These are phyloP conservation scores for Trichosporon ovoides DNA, from an alignment of 1,284 basidiomycete genomes.

Conservation along the genomic window DNA sequence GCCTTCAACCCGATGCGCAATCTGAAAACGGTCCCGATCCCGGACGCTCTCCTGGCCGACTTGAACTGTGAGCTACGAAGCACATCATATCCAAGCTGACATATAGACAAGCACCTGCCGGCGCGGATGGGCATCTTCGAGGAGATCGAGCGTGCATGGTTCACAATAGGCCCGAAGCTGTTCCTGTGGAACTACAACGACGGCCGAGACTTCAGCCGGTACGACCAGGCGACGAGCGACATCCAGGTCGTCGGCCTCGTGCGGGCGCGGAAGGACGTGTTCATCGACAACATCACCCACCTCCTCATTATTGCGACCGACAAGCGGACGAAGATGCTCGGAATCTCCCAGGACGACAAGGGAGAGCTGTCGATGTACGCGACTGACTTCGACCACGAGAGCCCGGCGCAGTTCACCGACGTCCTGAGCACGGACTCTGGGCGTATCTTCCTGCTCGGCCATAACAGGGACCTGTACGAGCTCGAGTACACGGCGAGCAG, in stretches of 20 bases:
- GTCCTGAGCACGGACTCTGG: constrained; percentile 75
- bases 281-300: constrained; percentile 86
- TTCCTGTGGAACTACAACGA: constrained; percentile 97
- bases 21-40: constrained; percentile 33
- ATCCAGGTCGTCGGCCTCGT: constrained; percentile 82
- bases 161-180: constrained; percentile 88
- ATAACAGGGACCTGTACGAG: constrained; percentile 86
- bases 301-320: constrained; percentile 88
- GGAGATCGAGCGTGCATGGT: constrained; percentile 91
- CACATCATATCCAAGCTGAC: constrained; percentile 1
- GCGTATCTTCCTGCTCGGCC: constrained; percentile 84
- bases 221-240: constrained; percentile 83
- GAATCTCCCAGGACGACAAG: constrained; percentile 58
- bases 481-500: constrained; percentile 86
- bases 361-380: constrained; percentile 80
- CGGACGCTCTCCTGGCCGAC: constrained; percentile 44
- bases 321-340: constrained; percentile 75
- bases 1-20: constrained; percentile 25
- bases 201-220: constrained; percentile 58
- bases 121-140: constrained; percentile 79
- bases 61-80: constrained; percentile 31
- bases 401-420: constrained; percentile 68
- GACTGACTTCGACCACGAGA: constrained; percentile 75
- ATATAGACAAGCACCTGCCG: constrained; percentile 33
- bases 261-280: constrained; percentile 64